Conservation (phyloP, 1,284 basidiomycete genomes). For the Cryptococcus hybrid region DNA sequence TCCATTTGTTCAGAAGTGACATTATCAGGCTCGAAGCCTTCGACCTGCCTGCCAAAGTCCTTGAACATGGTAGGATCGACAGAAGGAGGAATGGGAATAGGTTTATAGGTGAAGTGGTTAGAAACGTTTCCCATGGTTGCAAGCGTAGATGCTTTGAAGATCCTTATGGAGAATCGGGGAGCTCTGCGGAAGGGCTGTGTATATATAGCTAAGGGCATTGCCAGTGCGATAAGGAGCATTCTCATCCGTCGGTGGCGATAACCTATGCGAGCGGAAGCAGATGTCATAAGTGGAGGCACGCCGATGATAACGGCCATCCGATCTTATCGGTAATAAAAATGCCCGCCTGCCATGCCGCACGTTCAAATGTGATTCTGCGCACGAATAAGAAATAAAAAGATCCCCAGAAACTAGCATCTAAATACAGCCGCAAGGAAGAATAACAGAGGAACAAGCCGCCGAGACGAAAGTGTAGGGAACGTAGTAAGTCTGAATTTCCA, state of each 20-base stretch:
- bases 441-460: no score
- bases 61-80: conserved; percentile 60
- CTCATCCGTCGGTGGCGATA: neutral
- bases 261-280: neutral
- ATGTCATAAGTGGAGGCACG: neutral
- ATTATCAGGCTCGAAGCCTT: conserved; percentile 59
- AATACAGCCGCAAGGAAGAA: no score
- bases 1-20: conserved; percentile 58
- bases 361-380: no score
- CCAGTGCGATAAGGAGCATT: no score
- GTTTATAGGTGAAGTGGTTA: conserved; percentile 25
- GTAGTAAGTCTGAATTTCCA: no score
- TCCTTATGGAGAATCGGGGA: no score
- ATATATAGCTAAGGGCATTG: no score
- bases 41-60: conserved; percentile 65
- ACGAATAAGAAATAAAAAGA: no score
- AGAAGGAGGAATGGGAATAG: conserved; percentile 61
- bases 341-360: neutral
- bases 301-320: neutral
- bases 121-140: conserved; percentile 5
- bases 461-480: no score
- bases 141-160: no score
- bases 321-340: neutral
- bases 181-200: no score
- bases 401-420: no score